Conservation (phyloP, 306 rosid species). For the Rosa persica region DNA sequence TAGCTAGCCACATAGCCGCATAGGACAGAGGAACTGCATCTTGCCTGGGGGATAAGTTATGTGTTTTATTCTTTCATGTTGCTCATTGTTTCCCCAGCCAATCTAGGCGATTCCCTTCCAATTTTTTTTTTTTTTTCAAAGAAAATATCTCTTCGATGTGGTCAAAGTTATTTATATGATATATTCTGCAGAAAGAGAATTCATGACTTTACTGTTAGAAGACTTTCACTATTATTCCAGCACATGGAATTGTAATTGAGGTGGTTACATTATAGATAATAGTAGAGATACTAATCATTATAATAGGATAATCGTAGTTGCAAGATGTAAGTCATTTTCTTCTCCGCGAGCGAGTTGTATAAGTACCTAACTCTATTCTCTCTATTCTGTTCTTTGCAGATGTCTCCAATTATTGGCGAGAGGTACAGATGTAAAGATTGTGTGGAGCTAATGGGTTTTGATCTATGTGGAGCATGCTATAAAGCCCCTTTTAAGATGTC, state of each 20-base stretch:
- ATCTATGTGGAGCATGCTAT: constrained; percentile 77
- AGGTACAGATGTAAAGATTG: constrained; percentile 82
- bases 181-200: not conserved
- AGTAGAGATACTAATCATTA: not conserved
- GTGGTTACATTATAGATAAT: not conserved
- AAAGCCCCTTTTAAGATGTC: constrained; percentile 57
- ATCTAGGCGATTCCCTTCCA: not conserved
- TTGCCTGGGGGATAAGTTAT: not conserved
- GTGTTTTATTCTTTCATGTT: not conserved
- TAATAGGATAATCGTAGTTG: not conserved
- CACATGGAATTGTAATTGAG: not conserved
- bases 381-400: constrained; percentile 34
- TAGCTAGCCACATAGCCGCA: not conserved
- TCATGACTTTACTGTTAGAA: not conserved
- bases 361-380: too few relatives aligned
- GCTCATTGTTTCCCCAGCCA: not conserved
- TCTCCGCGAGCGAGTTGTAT: not conserved
- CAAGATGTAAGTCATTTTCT: not conserved
- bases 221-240: not conserved
- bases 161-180: not conserved
- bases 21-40: not conserved
- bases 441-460: constrained; percentile 61
- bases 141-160: not conserved
- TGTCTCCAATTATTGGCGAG: constrained; percentile 69
- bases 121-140: not conserved